Base-by-base conservation (phyloP, 176 grass and related monocot genomes). In the Lolium perenne region DNA sequence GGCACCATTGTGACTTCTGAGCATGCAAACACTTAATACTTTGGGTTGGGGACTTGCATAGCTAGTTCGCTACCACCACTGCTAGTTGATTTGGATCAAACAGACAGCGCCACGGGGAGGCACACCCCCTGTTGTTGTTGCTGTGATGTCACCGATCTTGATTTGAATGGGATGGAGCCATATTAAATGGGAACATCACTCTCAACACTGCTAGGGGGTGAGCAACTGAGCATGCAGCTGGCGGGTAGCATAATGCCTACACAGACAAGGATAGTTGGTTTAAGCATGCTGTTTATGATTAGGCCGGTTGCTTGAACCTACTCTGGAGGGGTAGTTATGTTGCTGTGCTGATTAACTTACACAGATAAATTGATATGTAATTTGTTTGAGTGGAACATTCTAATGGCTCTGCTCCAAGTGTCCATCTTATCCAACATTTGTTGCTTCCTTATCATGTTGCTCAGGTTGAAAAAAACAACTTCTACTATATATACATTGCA, bases 171-270 rank as follows among this genome's bases (percentile, higher is more conserved):
- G 25, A 49, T 79, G 38, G 47, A 23, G 58, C 68, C 48, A 40
- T 74, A 65, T 59, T 49, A 43, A 65, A 40, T 80, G 66, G 16
- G 64, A n/a, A 63, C 60, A 71, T n/a, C 82, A 38, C 63, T 66
- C 15, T 66, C 63, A 17, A 47, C 35, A 58, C 43, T 46, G 60
- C 43, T 58, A 69, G 51, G 18, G 18, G 23, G 6, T 53, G 12
- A 26, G n/a, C n/a, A n/a, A n/a, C n/a, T n/a, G n/a, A n/a, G 47
- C 11, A 61, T 60, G 76, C 68, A 81, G 22, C 8, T 81, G 35
- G 25, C 6, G 4, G 7, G 69, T 66, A 59, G 14, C 22, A 74
- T 76, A 53, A 53, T 18, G 22, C 23, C 35, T 13, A 68, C 17
- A 25, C 69, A 25, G 20, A 73, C 4, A 80, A 25, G 10, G 48